phyloP scores from a whole-genome alignment of 768 basidiomycete species.

The Russula sp. region DNA sequence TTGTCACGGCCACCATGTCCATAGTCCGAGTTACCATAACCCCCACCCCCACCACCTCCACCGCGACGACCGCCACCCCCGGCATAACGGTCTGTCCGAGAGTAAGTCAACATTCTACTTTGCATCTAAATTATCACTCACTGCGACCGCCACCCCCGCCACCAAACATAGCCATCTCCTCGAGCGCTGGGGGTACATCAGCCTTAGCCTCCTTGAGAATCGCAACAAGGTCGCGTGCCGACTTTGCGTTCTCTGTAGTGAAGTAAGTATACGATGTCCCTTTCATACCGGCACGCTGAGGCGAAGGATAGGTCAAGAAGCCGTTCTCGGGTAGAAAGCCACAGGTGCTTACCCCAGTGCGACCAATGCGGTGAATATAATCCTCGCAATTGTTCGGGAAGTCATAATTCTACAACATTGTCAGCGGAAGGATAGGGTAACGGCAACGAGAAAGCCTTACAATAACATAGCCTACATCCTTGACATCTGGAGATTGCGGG shows the following conservation, averaged over 20 bases:
- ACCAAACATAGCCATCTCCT: conserved; percentile 88
- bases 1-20: conserved; percentile 38
- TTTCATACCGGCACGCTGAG: conserved; percentile 82
- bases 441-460: conserved; percentile 42
- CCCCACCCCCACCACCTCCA: conserved; percentile 37
- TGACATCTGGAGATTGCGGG: conserved; percentile 69
- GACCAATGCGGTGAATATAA: conserved; percentile 98
- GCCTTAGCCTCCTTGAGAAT: conserved; percentile 89
- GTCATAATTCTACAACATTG: conserved; percentile 71
- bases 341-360: conserved; percentile 67
- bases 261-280: conserved; percentile 95
- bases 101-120: background rate
- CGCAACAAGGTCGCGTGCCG: conserved; percentile 82
- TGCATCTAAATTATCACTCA: conserved; percentile 31
- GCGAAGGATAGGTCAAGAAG: conserved; percentile 2
- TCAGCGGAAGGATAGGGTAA: conserved; percentile 2
- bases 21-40: conserved; percentile 39
- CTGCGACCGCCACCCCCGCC: conserved; percentile 75
- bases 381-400: conserved; percentile 98
- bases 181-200: conserved; percentile 77
- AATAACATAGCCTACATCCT: conserved; percentile 98
- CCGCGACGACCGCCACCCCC: conserved; percentile 41
- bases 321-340: background rate
- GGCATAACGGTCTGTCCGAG: conserved; percentile 52
- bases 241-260: conserved; percentile 93